These are phyloP conservation scores for Pleurotus tuoliensis DNA, from an alignment of 768 basidiomycete species.

Conservation along the genomic window DNA sequence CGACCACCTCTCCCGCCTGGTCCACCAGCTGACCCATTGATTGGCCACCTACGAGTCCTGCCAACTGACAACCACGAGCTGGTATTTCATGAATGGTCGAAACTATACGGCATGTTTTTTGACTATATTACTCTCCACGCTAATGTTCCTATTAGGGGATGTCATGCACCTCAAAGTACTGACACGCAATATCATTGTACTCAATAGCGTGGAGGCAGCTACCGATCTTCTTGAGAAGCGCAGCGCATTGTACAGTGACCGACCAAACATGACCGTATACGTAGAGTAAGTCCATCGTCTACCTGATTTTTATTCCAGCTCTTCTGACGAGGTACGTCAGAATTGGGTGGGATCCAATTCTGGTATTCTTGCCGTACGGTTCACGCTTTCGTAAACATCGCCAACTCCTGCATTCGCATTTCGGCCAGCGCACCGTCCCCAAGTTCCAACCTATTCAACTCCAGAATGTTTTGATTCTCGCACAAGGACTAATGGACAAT, in stretches of 20 bases:
- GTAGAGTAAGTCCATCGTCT: constrained; percentile 10
- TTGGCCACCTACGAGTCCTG: constrained; percentile 24
- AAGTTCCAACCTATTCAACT: constrained; percentile 8
- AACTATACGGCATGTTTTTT: constrained; percentile 21
- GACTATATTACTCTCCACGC: background rate
- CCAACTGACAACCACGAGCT: constrained; percentile 15
- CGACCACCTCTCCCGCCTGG: constrained; percentile 17
- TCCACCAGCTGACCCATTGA: constrained; percentile 21
- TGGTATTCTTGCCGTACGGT: constrained; percentile 16
- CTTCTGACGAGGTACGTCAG: background rate
- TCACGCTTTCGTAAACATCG: constrained; percentile 14
- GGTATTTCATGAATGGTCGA: constrained; percentile 23
- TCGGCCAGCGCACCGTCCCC: constrained; percentile 2
- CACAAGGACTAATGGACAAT: constrained; percentile 8
- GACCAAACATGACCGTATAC: constrained; percentile 15
- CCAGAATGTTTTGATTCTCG: constrained; percentile 16
- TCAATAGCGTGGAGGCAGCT: constrained; percentile 20
- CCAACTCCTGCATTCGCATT: constrained; percentile 11
- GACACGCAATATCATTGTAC: constrained; percentile 22
- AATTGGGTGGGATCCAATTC: constrained; percentile 14
- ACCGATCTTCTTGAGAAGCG: constrained; percentile 24
- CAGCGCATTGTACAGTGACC: constrained; percentile 22
- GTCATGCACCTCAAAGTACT: constrained; percentile 19
- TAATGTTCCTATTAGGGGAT: constrained; percentile 14
- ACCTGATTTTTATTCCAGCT: background rate